phyloP scores from a whole-genome alignment of 179 eudicot species.

The Sideroxylon spinosum region DNA sequence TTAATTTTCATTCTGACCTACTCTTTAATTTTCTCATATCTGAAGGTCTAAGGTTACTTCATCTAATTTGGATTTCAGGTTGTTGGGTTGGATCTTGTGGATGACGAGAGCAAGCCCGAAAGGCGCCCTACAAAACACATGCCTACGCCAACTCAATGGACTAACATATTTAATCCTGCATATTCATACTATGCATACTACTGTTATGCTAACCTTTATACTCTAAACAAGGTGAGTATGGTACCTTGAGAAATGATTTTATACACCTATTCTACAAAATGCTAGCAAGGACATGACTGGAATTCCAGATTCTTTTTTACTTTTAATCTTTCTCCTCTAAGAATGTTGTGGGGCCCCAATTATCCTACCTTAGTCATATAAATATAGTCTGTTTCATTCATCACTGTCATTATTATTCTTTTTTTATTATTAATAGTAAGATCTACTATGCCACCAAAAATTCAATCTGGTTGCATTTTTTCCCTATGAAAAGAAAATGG shows the following conservation, averaged over 20 bases:
- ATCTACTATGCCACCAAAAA: too few species aligned
- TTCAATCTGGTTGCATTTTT: too few species aligned
- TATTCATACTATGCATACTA: constrained; percentile 84
- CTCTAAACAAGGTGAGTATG: constrained; percentile 67
- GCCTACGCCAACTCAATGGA: constrained; percentile 97
- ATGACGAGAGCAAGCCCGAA: constrained; percentile 96
- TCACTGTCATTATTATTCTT: too few species aligned
- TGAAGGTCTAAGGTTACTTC: not conserved
- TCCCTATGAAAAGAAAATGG: too few species aligned
- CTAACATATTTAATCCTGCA: constrained; percentile 90
- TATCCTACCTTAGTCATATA: too few species aligned
- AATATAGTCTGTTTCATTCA: too few species aligned
- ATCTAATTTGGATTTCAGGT: constrained; percentile 37
- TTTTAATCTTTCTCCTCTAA: not conserved
- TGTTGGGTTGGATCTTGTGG: constrained; percentile 94
- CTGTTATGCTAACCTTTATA: constrained; percentile 93
- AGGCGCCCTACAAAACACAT: constrained; percentile 97
- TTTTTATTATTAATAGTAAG: too few species aligned
- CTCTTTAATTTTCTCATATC: constrained; percentile 5
- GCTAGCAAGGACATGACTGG: not conserved
- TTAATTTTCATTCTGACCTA: constrained; percentile 5
- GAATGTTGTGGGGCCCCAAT: too few species aligned
- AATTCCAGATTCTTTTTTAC: not conserved
- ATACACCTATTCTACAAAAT: not conserved
- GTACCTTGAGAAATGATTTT: not conserved